A percentile compares a stretch with the other conserved stretches of the same genome.
phyloP scores from a whole-genome alignment of 352 stramenopile species.

The Globisporangium spiculum region DNA sequence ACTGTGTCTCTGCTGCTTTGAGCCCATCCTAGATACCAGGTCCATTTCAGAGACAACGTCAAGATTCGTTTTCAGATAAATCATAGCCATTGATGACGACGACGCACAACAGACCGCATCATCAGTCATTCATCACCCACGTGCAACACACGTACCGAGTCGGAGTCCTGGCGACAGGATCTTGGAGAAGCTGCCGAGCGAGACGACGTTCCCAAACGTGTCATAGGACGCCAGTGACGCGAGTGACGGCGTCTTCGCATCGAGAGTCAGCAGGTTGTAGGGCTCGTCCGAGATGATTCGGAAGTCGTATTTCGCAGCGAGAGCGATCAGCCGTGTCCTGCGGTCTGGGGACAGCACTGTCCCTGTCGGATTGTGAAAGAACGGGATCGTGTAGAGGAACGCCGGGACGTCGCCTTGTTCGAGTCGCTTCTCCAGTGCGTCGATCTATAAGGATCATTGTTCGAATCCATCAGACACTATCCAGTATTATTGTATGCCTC shows the following conservation, averaged over 20 bases:
- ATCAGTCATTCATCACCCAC: background rate
- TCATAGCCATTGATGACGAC: background rate
- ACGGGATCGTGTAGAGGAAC: slow-evolving; percentile 92
- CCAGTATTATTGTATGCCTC: no score
- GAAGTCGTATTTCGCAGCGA: slow-evolving; percentile 83
- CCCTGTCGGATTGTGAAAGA: slow-evolving; percentile 93
- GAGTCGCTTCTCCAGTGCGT: slow-evolving; percentile 70
- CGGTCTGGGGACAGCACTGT: slow-evolving; percentile 63
- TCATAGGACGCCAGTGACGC: slow-evolving; percentile 71
- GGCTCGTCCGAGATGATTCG: slow-evolving; percentile 91
- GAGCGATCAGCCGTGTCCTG: slow-evolving; percentile 67
- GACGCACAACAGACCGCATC: background rate
- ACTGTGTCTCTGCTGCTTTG: slow-evolving; percentile 60
- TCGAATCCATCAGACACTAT: background rate
- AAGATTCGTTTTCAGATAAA: background rate
- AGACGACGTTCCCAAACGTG: slow-evolving; percentile 62
- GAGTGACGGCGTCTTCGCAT: slow-evolving; percentile 28
- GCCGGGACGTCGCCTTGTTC: slow-evolving; percentile 61
- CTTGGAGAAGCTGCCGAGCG: slow-evolving; percentile 94
- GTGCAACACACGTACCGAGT: slow-evolving; percentile 54
- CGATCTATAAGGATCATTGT: slow-evolving; percentile 28
- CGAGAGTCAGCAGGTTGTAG: slow-evolving; percentile 91
- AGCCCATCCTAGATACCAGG: slow-evolving; percentile 40
- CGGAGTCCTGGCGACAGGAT: slow-evolving; percentile 90
- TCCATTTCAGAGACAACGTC: background rate